Evolutionary conservation across 2,329 filamentous ascomycete genomes (phyloP), one percentile per base, ranked within the genome.

Genomic region (Pestalotiopsis sp.): DNA sequence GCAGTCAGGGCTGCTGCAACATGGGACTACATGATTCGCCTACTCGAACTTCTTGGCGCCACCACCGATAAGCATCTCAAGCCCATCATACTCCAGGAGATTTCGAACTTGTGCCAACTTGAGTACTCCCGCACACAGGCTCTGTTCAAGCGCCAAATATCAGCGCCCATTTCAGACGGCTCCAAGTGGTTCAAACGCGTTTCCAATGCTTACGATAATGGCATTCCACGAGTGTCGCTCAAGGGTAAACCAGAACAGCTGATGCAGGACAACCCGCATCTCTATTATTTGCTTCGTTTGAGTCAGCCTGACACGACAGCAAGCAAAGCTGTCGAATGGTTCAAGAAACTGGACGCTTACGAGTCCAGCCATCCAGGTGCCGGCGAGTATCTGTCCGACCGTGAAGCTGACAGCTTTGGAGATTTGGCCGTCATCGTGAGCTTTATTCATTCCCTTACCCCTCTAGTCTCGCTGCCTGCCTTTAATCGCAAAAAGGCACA

Each of bases 211-310:
- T 75, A 73, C 7, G 79, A 83, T 65, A 77, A 80, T 7, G 77
- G 78, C 0, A 80, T 78, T 24, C 70, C 78, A 1, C 79, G 77
- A 0, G 73, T 85, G 0, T 68, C 68, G 1, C 74, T 85, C 68
- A 86, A 82, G 57, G 76, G 72, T 17, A 80, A 82, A 1, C 80
- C 81, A 0, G 80, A 82, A 1, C 71, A 75, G 1, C 70, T 85
- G 2, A 79, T 77, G 0, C 70, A 74, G 10, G 71, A 74, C 0
- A 70, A 84, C 26, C 78, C 81, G 1, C 80, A 83, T 38, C 72
- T 85, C 3, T 77, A 82, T 66, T 82, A 81, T 68, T 71, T 85
- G 22, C 72, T 86, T 5, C 80, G 78, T 2, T 80, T 86, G 1
- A 85, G 82, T 63, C 78, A 82, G 6, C 64, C 74, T 0, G 77